Evolutionary conservation across 305 asterid species (phyloP), one percentile per base, ranked within the genome.

Genomic region (Fraxinus greggii): DNA sequence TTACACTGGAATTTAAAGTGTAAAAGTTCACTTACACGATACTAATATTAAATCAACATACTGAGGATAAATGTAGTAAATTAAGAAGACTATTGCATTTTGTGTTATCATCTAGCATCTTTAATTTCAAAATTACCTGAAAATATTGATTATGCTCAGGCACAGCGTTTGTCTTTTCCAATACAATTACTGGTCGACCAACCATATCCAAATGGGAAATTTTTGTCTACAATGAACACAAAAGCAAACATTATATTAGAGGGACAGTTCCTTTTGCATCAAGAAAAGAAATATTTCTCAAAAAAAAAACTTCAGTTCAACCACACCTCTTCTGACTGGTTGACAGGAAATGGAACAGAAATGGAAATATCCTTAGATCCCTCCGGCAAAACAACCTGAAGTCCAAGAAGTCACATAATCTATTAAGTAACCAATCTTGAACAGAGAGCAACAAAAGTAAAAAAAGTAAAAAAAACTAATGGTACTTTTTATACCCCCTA

Each of bases 361-460:
- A 86, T 88, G n/a, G 92, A 89, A 61, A 92, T 83, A 65, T 89
- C 92, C 38, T 86, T 92, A 61, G 99, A 93, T 12, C 99, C 99
- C 90, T 95, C 99, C 4, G 99, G 99, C 84, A 95, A 90, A 85
- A 95, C 92, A 79, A 93, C 88, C 99, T 95, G 91, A 78, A 88
- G 83, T 67, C 82, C 72, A 78, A 79, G 70, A 83, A 81, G 67
- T 67, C 84, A 63, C 31, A 61, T 21, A 48, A 77, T 29, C 42
- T 26, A 61, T 67, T 35, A 23, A 75, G 79, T 77, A 78, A 76
- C 38, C 81, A 75, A 78, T 51, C 31, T 77, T 48, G 67, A 59
- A 15, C 12, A 74, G 61, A 48, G 48, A 72, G 26, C 21, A 40
- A 54, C 7, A 21, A 45, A 19, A 28, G 13, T 3, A 23, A 63